phyloP scores from a whole-genome alignment of 2,329 filamentous ascomycete genomes.

The Sordariomycetes sp. region DNA sequence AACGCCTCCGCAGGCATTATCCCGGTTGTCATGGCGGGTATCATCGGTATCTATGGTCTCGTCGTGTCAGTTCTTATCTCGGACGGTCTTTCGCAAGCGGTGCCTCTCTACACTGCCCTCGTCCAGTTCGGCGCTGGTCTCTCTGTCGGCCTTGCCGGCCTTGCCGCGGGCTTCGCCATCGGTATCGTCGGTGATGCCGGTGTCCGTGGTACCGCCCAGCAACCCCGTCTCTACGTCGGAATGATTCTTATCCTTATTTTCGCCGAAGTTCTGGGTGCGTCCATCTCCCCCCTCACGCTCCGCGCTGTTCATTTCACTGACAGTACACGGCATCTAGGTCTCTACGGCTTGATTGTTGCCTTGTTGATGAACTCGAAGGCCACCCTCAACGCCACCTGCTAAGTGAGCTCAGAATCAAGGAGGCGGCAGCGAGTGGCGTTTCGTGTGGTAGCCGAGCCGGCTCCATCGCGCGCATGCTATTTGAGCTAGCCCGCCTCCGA shows the following conservation, averaged over 20 bases:
- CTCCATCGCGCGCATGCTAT: not conserved
- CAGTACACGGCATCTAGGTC: slow-evolving; percentile 47
- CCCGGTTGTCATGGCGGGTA: slow-evolving; percentile 99
- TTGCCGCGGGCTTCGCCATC: slow-evolving; percentile 78
- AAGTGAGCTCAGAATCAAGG: slow-evolving; percentile 19
- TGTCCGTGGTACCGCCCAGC: slow-evolving; percentile 77
- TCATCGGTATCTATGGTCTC: slow-evolving; percentile 97
- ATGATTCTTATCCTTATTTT: slow-evolving; percentile 99
- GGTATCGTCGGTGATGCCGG: slow-evolving; percentile 83
- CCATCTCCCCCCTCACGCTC: not conserved
- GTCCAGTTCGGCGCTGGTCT: slow-evolving; percentile 80
- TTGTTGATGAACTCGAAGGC: slow-evolving; percentile 99
- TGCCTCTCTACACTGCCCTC: slow-evolving; percentile 72
- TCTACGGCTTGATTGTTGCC: slow-evolving; percentile 97
- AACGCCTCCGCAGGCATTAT: slow-evolving; percentile 68
- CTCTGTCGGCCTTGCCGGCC: slow-evolving; percentile 69
- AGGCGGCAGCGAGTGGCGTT: not conserved
- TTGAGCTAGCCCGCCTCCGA: not conserved
- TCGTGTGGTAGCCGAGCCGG: not conserved
- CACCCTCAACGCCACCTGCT: slow-evolving; percentile 51
- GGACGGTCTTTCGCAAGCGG: slow-evolving; percentile 61
- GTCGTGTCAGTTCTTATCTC: slow-evolving; percentile 84
- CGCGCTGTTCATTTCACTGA: slow-evolving; percentile 8
- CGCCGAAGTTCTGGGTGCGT: slow-evolving; percentile 91
- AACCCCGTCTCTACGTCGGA: slow-evolving; percentile 82